phyloP scores from a whole-genome alignment of 805 yeast genomes.

The Candida pseudofarinosa region DNA sequence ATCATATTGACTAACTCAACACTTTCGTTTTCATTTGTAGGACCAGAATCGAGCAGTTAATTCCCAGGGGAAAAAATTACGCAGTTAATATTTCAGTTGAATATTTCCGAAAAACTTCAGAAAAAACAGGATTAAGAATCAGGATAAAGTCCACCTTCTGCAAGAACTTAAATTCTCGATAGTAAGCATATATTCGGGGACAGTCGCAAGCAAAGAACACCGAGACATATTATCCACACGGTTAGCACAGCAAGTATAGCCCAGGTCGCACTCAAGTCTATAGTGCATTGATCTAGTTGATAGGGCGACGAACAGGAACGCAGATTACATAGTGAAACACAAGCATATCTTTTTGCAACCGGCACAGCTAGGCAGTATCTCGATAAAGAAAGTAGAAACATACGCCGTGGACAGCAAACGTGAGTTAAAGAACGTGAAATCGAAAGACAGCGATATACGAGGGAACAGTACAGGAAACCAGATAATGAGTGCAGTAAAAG shows the following conservation, averaged over 20 bases:
- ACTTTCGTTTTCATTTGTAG: too few species aligned
- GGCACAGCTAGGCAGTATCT: not conserved
- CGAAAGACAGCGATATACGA: not conserved
- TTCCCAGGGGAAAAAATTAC: not conserved
- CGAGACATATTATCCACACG: too few species aligned
- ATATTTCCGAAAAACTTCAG: not conserved
- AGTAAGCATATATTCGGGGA: too few species aligned
- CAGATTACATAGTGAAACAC: too few species aligned
- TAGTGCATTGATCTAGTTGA: not conserved
- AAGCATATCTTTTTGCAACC: not conserved
- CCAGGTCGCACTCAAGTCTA: not conserved
- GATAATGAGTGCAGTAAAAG: constrained; percentile 30
- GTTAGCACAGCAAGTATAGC: not conserved
- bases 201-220: too few species aligned
- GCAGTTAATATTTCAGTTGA: not conserved
- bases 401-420: not conserved
- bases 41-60: not conserved
- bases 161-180: too few species aligned
- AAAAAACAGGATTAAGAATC: too few species aligned
- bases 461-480: not conserved
- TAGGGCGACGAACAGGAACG: not conserved
- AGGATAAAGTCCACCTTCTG: too few species aligned
- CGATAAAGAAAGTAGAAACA: not conserved
- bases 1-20: too few species aligned
- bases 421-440: not conserved